Evolutionary conservation across 768 basidiomycete species (phyloP).

Genomic region (Dioszegia crocea): DNA sequence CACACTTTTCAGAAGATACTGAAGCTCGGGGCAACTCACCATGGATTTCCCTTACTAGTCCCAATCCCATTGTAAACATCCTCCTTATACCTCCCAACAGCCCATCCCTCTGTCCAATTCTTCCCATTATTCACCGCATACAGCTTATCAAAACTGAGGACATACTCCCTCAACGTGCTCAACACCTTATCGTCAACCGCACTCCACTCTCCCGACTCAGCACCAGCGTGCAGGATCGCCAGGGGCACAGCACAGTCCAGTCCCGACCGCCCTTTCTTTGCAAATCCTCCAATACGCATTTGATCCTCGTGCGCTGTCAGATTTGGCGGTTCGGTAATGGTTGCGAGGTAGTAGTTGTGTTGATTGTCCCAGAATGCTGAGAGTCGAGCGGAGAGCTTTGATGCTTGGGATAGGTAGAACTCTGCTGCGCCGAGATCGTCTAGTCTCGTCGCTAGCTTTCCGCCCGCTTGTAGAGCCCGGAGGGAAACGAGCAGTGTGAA

Average conservation of each 20-base stretch:
- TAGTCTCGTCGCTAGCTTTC: slow-evolving; percentile 34
- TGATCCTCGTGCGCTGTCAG: neutral
- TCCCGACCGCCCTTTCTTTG: neutral
- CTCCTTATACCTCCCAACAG: slow-evolving; percentile 42
- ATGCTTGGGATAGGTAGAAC: slow-evolving; percentile 30
- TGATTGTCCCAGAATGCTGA: slow-evolving; percentile 33
- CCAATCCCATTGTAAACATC: slow-evolving; percentile 50
- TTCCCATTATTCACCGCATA: slow-evolving; percentile 43
- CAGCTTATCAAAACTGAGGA: slow-evolving; percentile 40
- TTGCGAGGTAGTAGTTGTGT: neutral
- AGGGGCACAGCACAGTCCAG: slow-evolving; percentile 46
- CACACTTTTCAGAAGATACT: no score
- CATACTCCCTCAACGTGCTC: slow-evolving; percentile 38
- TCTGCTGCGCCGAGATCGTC: slow-evolving; percentile 35
- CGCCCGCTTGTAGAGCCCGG: slow-evolving; percentile 42
- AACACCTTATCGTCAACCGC: slow-evolving; percentile 22
- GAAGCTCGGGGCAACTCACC: slow-evolving; percentile 35
- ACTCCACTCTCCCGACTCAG: neutral
- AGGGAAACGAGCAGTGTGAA: slow-evolving; percentile 45
- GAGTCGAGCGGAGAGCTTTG: slow-evolving; percentile 5
- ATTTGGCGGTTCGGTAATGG: neutral
- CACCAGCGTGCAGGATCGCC: slow-evolving; percentile 31
- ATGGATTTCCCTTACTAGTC: slow-evolving; percentile 45
- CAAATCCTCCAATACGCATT: neutral
- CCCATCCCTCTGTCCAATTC: slow-evolving; percentile 39